Percentiles rank a stretch among this genome's conserved stretches.
Conservation (phyloP, 2,329 filamentous ascomycete genomes). For the Fonsecaea nubica region DNA sequence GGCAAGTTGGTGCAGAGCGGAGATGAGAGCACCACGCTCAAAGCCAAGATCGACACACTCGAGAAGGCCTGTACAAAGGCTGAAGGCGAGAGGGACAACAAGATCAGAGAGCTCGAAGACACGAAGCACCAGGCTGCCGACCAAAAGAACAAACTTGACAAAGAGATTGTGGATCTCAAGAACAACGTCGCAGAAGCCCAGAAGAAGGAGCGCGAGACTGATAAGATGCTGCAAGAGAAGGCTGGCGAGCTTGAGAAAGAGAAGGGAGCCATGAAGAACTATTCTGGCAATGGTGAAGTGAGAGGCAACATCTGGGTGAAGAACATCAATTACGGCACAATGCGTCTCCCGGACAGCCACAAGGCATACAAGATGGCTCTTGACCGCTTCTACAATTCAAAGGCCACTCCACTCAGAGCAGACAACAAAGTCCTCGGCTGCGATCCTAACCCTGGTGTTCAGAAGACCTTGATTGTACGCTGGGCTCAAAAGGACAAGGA, state of each 20-base stretch:
- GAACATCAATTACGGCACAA: constrained; percentile 1
- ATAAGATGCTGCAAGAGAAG: neutral
- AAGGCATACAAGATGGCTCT: constrained; percentile 4
- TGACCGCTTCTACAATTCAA: constrained; percentile 2
- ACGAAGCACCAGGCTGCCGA: constrained; percentile 4
- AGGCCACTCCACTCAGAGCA: neutral
- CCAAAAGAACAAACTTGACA: constrained; percentile 1
- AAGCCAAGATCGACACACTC: neutral
- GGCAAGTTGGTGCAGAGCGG: neutral
- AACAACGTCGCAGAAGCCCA: neutral
- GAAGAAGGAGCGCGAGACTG: neutral
- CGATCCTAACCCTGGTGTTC: neutral
- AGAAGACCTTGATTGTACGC: neutral
- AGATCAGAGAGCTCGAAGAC: neutral
- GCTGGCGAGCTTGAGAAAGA: constrained; percentile 1
- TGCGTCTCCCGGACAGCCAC: neutral
- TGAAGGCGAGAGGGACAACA: neutral
- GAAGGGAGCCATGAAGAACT: neutral
- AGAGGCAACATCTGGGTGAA: neutral
- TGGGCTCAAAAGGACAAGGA: constrained; percentile 2
- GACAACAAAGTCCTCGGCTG: neutral
- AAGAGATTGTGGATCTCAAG: constrained; percentile 2
- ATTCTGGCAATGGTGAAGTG: neutral
- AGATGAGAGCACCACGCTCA: neutral
- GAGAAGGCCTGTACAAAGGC: neutral